These are phyloP conservation scores for Amanita jacksonii DNA, from an alignment of 768 basidiomycete species.

Conservation along the genomic window DNA sequence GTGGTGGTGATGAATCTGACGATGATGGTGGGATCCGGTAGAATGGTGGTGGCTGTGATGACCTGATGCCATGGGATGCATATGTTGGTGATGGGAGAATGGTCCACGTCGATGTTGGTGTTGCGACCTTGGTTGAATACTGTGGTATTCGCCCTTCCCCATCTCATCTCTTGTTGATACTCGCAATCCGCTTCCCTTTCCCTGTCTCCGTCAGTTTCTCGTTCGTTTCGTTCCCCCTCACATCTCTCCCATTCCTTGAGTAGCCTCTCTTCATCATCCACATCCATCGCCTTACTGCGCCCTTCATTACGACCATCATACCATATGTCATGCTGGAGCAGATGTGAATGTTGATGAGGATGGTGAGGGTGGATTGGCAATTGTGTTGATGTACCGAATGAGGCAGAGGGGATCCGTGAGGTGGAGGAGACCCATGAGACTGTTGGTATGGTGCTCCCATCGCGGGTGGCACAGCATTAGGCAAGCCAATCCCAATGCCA, in stretches of 20 bases:
- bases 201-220: conserved; percentile 21
- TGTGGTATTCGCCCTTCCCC: conserved; percentile 26
- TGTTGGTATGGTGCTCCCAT: conserved; percentile 2
- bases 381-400: conserved; percentile 7
- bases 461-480: conserved; percentile 4
- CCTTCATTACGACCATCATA: conserved; percentile 8
- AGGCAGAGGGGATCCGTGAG: not conserved
- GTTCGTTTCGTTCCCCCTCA: conserved; percentile 26
- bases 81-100: conserved; percentile 21
- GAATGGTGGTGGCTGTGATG: conserved; percentile 23
- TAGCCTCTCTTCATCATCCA: conserved; percentile 26
- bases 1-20: conserved; percentile 47
- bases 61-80: conserved; percentile 20
- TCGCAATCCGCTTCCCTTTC: conserved; percentile 19
- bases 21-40: conserved; percentile 33
- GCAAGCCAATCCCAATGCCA: conserved; percentile 10
- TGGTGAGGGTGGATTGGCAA: conserved; percentile 6
- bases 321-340: conserved; percentile 17
- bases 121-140: conserved; percentile 25
- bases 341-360: conserved; percentile 5
- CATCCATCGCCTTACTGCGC: conserved; percentile 21
- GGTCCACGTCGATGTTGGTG: conserved; percentile 23
- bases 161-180: conserved; percentile 17
- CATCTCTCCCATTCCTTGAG: conserved; percentile 22
- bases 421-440: conserved; percentile 2